phyloP scores from a whole-genome alignment of 2,329 filamentous ascomycete species.

The Curvularia sp. region DNA sequence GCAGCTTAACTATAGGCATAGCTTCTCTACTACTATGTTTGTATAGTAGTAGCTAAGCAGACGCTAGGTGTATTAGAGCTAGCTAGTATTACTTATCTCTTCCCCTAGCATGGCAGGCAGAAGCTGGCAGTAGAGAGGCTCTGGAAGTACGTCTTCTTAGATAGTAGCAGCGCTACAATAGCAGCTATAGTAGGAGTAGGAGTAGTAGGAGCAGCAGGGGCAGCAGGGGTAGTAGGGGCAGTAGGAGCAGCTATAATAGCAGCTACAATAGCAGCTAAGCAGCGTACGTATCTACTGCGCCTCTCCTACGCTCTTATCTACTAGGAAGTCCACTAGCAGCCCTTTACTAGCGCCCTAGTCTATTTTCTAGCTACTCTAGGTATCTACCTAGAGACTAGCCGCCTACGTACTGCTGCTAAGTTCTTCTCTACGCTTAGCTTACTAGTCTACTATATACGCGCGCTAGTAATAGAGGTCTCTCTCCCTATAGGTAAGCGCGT shows the following conservation, averaged over 20 bases:
- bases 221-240: no score
- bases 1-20: slow-evolving; percentile 5
- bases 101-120: slow-evolving; percentile 1
- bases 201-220: no score
- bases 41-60: neutral
- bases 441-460: neutral
- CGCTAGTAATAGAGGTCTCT: neutral
- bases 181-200: no score
- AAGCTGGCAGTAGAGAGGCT: neutral
- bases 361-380: neutral
- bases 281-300: neutral
- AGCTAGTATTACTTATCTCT: neutral
- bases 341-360: neutral
- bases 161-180: no score
- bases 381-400: neutral
- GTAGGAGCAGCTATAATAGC: neutral
- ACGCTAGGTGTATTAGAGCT: no score
- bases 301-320: neutral
- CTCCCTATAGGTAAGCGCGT: neutral
- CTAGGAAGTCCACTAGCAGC: neutral
- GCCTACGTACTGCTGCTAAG: neutral
- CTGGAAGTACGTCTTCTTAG: no score
- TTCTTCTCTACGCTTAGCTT: neutral
- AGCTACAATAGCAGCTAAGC: neutral
- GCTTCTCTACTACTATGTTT: slow-evolving; percentile 2